Evolutionary conservation across 768 basidiomycete species (phyloP).

Genomic region (Termitomyces sp.): DNA sequence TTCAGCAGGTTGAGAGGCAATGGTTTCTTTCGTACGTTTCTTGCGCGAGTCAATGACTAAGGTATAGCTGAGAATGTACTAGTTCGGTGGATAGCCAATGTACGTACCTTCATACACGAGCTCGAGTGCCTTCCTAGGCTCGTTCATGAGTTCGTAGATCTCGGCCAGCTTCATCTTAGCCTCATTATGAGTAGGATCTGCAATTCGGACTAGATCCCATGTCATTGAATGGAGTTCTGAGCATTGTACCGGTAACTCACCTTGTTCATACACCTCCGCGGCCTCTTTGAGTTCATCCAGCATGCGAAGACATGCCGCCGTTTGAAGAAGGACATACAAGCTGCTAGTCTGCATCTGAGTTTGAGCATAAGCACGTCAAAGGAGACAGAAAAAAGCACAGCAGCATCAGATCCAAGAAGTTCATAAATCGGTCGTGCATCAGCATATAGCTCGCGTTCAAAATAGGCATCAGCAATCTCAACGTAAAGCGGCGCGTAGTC

Average conservation of each 20-base stretch:
- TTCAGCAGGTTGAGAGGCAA: conserved; percentile 18
- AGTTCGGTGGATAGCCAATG: background rate
- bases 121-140: conserved; percentile 78
- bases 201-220: conserved; percentile 54
- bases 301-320: conserved; percentile 79
- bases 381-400: conserved; percentile 41
- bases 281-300: conserved; percentile 74
- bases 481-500: conserved; percentile 78
- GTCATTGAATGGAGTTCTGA: background rate
- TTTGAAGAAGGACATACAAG: conserved; percentile 67
- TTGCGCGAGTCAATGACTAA: conserved; percentile 62
- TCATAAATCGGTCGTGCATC: conserved; percentile 83
- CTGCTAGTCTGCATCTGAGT: conserved; percentile 58
- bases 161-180: conserved; percentile 90
- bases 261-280: conserved; percentile 78
- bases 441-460: conserved; percentile 69
- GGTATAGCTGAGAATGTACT: background rate
- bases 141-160: conserved; percentile 80
- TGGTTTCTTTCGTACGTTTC: conserved; percentile 33
- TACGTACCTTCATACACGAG: conserved; percentile 76
- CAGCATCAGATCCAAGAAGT: conserved; percentile 68
- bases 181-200: conserved; percentile 74
- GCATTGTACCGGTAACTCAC: conserved; percentile 35
- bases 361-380: conserved; percentile 1
- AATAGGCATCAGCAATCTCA: conserved; percentile 85